Percentiles rank a stretch among this genome's conserved stretches.
phyloP scores from a whole-genome alignment of 768 basidiomycete species.

The Rhodotorula graminis region DNA sequence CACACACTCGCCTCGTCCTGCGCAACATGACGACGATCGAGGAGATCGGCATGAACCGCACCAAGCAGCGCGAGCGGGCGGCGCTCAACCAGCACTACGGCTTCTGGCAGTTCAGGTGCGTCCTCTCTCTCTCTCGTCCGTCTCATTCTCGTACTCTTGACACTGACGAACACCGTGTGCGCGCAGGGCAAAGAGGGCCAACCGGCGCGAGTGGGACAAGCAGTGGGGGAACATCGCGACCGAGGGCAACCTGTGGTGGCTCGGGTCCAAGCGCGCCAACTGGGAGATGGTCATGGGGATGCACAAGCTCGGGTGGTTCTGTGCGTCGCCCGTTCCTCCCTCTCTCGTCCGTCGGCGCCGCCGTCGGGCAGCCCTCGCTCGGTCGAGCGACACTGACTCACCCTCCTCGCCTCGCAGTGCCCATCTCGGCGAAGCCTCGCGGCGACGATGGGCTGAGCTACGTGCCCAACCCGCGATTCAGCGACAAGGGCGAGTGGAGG shows the following conservation, averaged over 20 bases:
- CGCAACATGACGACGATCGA: constrained; percentile 41
- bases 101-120: constrained; percentile 25
- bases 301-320: constrained; percentile 33
- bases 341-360: too few relatives aligned
- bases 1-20: constrained; percentile 29
- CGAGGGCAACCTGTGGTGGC: constrained; percentile 41
- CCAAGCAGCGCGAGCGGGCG: constrained; percentile 22
- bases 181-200: constrained; percentile 12
- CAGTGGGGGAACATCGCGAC: constrained; percentile 30
- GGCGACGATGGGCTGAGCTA: constrained; percentile 33
- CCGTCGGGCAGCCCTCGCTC: not conserved
- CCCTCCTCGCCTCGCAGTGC: constrained; percentile 15
- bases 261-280: constrained; percentile 30
- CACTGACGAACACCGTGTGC: not conserved
- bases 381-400: too few relatives aligned
- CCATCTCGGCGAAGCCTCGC: constrained; percentile 9
- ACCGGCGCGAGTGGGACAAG: constrained; percentile 19
- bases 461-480: constrained; percentile 35
- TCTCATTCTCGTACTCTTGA: not conserved
- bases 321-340: constrained; percentile 11
- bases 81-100: constrained; percentile 10
- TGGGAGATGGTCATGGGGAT: constrained; percentile 37
- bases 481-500: constrained; percentile 31
- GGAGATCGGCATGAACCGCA: constrained; percentile 31
- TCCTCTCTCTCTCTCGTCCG: not conserved